Conservation (phyloP, 495 filamentous ascomycete genomes). For the Podospora anserina region DNA sequence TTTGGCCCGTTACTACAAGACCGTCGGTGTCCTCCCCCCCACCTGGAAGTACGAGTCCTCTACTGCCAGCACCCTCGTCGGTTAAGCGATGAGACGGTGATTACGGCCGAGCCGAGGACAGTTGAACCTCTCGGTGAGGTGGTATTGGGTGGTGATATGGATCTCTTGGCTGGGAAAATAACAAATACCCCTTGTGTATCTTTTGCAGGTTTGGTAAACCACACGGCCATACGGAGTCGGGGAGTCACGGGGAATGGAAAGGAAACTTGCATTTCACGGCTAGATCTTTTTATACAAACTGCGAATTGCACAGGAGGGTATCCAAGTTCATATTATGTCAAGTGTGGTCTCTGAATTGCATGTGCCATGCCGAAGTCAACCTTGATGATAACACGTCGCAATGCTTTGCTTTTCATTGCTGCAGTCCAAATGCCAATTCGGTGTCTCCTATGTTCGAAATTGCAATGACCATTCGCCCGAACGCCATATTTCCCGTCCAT, state of each 20-base stretch:
- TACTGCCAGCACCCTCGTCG: constrained; percentile 61
- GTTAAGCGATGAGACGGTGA: constrained; percentile 44
- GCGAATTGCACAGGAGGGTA: constrained; percentile 11
- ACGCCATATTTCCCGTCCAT: neutral
- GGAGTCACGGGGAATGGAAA: constrained; percentile 32
- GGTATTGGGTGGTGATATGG: constrained; percentile 10
- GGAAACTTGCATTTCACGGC: constrained; percentile 33
- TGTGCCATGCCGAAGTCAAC: neutral
- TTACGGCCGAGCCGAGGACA: neutral
- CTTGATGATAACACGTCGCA: too few species aligned
- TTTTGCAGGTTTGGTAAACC: constrained; percentile 14
- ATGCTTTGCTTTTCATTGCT: neutral
- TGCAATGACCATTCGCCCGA: neutral
- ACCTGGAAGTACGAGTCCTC: constrained; percentile 94
- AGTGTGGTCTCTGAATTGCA: neutral
- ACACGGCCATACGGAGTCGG: constrained; percentile 15
- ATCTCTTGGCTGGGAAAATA: constrained; percentile 9
- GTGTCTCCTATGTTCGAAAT: neutral
- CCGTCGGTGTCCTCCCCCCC: constrained; percentile 94
- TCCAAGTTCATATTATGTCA: neutral
- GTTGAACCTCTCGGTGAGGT: constrained; percentile 14
- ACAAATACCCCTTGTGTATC: neutral
- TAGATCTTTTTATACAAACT: constrained; percentile 12
- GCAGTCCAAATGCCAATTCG: neutral
- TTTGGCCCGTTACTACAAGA: constrained; percentile 94